Conservation (phyloP, 805 yeast species). For the Maudiozyma barnettii region DNA sequence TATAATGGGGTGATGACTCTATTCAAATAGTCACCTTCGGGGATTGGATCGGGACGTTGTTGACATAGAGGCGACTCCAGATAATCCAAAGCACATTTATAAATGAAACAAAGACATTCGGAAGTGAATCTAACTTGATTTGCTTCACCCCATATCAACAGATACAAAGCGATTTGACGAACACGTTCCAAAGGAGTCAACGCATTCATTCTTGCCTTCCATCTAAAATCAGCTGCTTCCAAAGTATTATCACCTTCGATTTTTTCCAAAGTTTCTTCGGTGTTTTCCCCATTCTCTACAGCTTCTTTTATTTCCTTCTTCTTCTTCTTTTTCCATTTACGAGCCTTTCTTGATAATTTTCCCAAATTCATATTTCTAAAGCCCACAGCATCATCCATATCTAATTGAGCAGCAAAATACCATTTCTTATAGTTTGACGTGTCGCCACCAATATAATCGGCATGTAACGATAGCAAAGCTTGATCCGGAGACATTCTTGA, state of each 20-base stretch:
- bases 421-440: constrained; percentile 77
- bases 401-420: constrained; percentile 84
- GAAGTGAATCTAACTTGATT: constrained; percentile 89
- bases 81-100: constrained; percentile 90
- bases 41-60: constrained; percentile 72
- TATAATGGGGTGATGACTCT: constrained; percentile 88
- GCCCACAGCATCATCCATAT: constrained; percentile 76
- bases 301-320: constrained; percentile 61
- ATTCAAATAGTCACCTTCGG: constrained; percentile 84
- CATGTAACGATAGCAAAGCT: constrained; percentile 72
- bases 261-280: constrained; percentile 50
- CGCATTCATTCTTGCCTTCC: constrained; percentile 73
- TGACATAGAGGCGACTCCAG: constrained; percentile 82
- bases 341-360: constrained; percentile 65
- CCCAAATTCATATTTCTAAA: constrained; percentile 69
- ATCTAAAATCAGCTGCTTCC: constrained; percentile 72
- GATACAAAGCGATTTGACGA: constrained; percentile 65
- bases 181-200: constrained; percentile 70
- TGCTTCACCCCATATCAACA: constrained; percentile 83
- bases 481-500: constrained; percentile 87
- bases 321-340: constrained; percentile 69
- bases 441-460: constrained; percentile 85
- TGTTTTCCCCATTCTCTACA: constrained; percentile 42
- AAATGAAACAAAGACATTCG: constrained; percentile 86
- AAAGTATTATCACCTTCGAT: constrained; percentile 78